phyloP scores from a whole-genome alignment of 495 filamentous ascomycete species.

The Penicillium turbatum region DNA sequence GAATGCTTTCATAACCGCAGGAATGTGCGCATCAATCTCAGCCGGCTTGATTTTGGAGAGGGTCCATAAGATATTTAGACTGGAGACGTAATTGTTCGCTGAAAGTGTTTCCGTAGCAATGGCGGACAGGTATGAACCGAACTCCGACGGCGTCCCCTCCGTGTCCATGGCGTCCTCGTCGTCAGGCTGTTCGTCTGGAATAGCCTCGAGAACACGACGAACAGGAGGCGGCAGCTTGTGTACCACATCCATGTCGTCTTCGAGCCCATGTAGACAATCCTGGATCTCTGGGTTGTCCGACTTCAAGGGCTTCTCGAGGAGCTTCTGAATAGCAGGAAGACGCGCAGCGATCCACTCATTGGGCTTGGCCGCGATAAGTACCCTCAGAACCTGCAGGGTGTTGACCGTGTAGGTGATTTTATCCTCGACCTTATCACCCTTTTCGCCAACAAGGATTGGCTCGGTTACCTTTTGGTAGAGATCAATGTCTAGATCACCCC shows the following conservation, averaged over 20 bases:
- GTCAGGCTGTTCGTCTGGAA: slow-evolving; percentile 82
- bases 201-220: slow-evolving; percentile 78
- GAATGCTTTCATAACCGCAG: slow-evolving; percentile 85
- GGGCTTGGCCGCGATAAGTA: slow-evolving; percentile 77
- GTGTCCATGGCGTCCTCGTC: slow-evolving; percentile 87
- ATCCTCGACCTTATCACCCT: slow-evolving; percentile 58
- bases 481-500: slow-evolving; percentile 89
- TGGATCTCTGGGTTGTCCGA: slow-evolving; percentile 87
- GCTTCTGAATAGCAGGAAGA: slow-evolving; percentile 71
- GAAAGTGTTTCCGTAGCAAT: slow-evolving; percentile 79
- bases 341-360: slow-evolving; percentile 86
- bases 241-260: slow-evolving; percentile 60
- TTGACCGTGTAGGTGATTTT: slow-evolving; percentile 83
- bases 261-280: slow-evolving; percentile 74
- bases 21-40: slow-evolving; percentile 84
- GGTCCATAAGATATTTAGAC: slow-evolving; percentile 88
- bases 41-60: slow-evolving; percentile 76
- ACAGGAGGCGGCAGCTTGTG: slow-evolving; percentile 58
- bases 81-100: slow-evolving; percentile 72
- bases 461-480: slow-evolving; percentile 88
- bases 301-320: slow-evolving; percentile 84
- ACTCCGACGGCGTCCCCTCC: slow-evolving; percentile 66
- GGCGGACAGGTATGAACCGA: slow-evolving; percentile 72
- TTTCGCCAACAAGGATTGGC: slow-evolving; percentile 67
- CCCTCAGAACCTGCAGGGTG: slow-evolving; percentile 81